phyloP scores from a whole-genome alignment of 371 early-diverging fungal genomes.

The Chytridium lagenaria region DNA sequence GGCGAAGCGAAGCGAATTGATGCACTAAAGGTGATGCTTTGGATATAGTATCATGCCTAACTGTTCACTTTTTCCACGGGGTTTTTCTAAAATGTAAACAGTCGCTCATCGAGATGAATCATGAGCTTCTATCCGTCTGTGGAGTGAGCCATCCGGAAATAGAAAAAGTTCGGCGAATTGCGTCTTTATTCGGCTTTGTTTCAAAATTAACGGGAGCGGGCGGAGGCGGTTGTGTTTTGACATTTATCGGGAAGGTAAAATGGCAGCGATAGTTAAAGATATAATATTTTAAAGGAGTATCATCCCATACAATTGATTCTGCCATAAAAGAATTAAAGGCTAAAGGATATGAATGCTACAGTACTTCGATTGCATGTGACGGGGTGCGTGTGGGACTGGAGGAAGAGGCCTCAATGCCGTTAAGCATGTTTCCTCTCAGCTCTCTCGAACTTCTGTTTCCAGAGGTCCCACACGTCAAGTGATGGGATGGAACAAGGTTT shows the following conservation, averaged over 20 bases:
- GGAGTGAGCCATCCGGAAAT: conserved; percentile 86
- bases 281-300: not conserved
- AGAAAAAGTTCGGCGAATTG: conserved; percentile 76
- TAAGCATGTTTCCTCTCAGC: no score
- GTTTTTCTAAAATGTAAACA: conserved; percentile 9
- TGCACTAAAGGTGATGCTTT: no score
- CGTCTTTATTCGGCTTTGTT: conserved; percentile 64
- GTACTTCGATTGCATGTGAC: not conserved
- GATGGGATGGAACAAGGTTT: not conserved
- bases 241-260: conserved; percentile 70
- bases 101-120: conserved; percentile 79
- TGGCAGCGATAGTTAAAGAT: not conserved
- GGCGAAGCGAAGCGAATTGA: no score
- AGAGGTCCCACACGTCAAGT: no score
- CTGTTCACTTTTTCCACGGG: conserved; percentile 27
- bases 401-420: no score
- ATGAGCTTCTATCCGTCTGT: conserved; percentile 72
- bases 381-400: not conserved
- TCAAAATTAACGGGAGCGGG: conserved; percentile 97
- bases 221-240: conserved; percentile 95
- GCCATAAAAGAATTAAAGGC: not conserved
- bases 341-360: not conserved
- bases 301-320: not conserved
- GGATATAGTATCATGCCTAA: no score
- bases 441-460: no score